Evolutionary conservation across 129 eudicot species (phyloP).

Genomic region (sunflower (Helianthus annuus)): DNA sequence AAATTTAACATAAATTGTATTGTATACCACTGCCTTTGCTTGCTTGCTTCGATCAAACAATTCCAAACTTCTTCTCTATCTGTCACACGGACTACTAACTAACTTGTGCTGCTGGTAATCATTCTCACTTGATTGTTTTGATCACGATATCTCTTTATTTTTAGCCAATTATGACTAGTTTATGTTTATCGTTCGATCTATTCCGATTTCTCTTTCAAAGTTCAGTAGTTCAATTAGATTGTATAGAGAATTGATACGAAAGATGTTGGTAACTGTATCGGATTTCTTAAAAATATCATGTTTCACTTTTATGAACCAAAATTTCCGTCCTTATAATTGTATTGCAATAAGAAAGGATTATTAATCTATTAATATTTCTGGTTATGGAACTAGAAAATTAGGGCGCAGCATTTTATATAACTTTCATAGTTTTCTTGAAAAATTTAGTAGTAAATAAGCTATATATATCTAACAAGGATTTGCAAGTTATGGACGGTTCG

Average conservation of each 20-base stretch:
- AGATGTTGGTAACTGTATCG: neutral
- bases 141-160: conserved; percentile 6
- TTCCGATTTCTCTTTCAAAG: conserved; percentile 1
- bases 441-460: too few relatives aligned
- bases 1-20: too few relatives aligned
- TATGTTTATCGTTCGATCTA: neutral
- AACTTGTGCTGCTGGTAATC: conserved; percentile 14
- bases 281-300: neutral
- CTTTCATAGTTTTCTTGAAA: too few relatives aligned
- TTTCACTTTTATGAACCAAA: neutral
- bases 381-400: too few relatives aligned
- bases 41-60: too few relatives aligned
- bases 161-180: neutral
- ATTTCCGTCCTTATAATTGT: neutral
- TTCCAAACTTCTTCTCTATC: neutral
- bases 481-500: too few relatives aligned
- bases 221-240: neutral
- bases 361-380: too few relatives aligned
- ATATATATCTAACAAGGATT: too few relatives aligned
- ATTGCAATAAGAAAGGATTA: neutral
- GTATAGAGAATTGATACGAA: neutral
- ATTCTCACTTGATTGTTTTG: conserved; percentile 1
- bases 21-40: too few relatives aligned
- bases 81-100: neutral
- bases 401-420: too few relatives aligned